Evolutionary conservation across 139 green algal species (phyloP).

Genomic region (Tetraselmis chui): DNA sequence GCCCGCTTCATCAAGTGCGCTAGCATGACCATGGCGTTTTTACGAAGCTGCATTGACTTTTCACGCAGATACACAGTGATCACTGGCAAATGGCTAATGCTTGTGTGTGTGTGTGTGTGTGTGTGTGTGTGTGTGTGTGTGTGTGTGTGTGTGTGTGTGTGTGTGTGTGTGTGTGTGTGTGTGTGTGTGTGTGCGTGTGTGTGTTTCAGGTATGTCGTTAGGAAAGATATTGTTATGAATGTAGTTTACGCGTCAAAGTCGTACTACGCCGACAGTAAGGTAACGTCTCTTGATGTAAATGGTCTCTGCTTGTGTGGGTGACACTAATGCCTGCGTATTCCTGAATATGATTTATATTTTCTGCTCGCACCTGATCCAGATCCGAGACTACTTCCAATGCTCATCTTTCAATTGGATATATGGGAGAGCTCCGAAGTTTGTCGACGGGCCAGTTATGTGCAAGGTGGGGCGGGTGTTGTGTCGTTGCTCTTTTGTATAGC

Average conservation of each 20-base stretch:
- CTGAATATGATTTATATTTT: too few relatives aligned
- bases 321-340: too few relatives aligned
- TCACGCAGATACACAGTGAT: neutral
- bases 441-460: constrained; percentile 16
- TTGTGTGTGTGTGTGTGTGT: neutral
- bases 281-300: too few relatives aligned
- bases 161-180: neutral
- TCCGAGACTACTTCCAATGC: constrained; percentile 11
- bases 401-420: constrained; percentile 30
- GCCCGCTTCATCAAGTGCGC: neutral
- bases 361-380: too few relatives aligned
- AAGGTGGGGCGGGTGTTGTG: too few relatives aligned
- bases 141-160: too few relatives aligned
- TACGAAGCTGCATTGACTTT: neutral
- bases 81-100: neutral
- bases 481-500: too few relatives aligned
- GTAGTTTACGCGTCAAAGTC: constrained; percentile 72
- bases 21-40: neutral
- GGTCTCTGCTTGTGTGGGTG: too few relatives aligned
- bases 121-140: neutral
- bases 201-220: constrained; percentile 77
- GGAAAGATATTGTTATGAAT: constrained; percentile 79
- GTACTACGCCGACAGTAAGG: constrained; percentile 53
- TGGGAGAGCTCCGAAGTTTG: neutral
- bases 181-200: neutral